Percentiles rank a stretch among this genome's conserved stretches.
These are phyloP conservation scores for Candida sonorensis DNA, from an alignment of 805 yeast species.

Conservation along the genomic window DNA sequence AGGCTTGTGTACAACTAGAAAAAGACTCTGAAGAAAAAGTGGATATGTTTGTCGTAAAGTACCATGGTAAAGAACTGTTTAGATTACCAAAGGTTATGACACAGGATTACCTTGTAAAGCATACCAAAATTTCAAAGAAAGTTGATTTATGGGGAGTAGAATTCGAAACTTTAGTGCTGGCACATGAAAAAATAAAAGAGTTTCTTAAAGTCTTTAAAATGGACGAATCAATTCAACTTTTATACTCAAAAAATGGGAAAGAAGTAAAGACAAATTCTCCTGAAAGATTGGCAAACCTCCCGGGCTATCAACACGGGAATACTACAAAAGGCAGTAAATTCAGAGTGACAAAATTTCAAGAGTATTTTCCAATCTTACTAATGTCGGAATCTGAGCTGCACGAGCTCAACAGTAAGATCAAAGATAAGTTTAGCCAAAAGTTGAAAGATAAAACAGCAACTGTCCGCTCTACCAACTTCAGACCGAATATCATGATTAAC, in stretches of 20 bases:
- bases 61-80: constrained; percentile 6
- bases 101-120: constrained; percentile 3
- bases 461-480: constrained; percentile 9
- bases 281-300: constrained; percentile 2
- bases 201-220: constrained; percentile 10
- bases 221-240: constrained; percentile 8
- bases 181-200: constrained; percentile 6
- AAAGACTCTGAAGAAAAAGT: background rate
- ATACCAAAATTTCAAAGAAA: constrained; percentile 1
- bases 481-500: constrained; percentile 18
- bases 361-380: constrained; percentile 20
- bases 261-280: constrained; percentile 21
- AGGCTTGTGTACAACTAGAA: constrained; percentile 6
- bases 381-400: constrained; percentile 16
- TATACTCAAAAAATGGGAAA: constrained; percentile 19
- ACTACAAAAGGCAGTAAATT: constrained; percentile 2
- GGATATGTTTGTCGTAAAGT: constrained; percentile 8
- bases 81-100: constrained; percentile 11
- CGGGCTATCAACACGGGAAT: constrained; percentile 3
- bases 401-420: constrained; percentile 9
- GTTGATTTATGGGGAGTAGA: constrained; percentile 22
- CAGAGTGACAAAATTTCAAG: constrained; percentile 21
- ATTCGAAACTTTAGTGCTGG: constrained; percentile 14
- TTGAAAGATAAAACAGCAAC: constrained; percentile 1
- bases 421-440: constrained; percentile 1